These are phyloP conservation scores for Aphanoascus verrucosus DNA, from an alignment of 2,329 filamentous ascomycete genomes.

Conservation along the genomic window DNA sequence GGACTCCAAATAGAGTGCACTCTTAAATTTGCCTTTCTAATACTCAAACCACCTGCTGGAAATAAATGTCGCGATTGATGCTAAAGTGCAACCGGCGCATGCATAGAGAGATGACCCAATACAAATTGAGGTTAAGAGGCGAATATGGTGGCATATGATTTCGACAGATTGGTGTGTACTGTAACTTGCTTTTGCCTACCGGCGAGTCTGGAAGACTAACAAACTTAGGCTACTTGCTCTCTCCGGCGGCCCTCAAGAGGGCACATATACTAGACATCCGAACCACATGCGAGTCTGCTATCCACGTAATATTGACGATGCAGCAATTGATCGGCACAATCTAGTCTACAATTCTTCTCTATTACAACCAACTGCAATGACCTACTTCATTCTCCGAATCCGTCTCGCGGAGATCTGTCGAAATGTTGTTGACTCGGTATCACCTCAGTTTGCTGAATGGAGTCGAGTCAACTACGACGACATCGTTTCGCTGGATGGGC, in stretches of 20 bases:
- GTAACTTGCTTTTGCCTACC: not conserved
- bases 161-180: conserved; percentile 34
- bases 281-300: conserved; percentile 33
- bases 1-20: too few species aligned
- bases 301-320: conserved; percentile 33
- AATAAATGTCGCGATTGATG: not conserved
- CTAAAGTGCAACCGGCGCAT: not conserved
- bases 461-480: conserved; percentile 27
- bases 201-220: not conserved
- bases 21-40: too few species aligned
- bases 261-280: conserved; percentile 35
- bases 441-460: conserved; percentile 21
- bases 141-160: conserved; percentile 36
- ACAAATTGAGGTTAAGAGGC: conserved; percentile 31
- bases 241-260: conserved; percentile 36
- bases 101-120: conserved; percentile 15
- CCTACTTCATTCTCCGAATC: conserved; percentile 37
- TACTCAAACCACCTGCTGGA: too few species aligned
- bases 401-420: conserved; percentile 33
- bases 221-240: conserved; percentile 29
- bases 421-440: conserved; percentile 30
- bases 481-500: conserved; percentile 31
- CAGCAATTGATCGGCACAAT: conserved; percentile 11
- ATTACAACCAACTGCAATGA: conserved; percentile 35
- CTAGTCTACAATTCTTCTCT: conserved; percentile 22